These are phyloP conservation scores for Cryphonectria naterciae DNA, from an alignment of 2,329 filamentous ascomycete genomes.

Conservation along the genomic window DNA sequence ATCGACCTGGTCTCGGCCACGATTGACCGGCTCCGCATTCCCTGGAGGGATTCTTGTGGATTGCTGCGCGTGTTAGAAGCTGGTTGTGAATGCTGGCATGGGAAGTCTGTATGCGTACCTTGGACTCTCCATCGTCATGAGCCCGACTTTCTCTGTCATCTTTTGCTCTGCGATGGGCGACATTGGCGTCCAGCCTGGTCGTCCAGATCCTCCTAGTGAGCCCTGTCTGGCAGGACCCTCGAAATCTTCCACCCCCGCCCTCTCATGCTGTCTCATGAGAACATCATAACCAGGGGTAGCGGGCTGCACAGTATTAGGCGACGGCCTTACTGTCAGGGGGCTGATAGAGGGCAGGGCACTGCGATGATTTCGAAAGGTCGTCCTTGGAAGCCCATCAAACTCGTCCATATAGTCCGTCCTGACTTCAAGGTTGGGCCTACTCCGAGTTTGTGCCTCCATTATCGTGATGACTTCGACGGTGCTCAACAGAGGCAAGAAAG, in stretches of 20 bases:
- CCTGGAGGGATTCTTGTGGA: slow-evolving; percentile 27
- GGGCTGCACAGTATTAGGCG: slow-evolving; percentile 42
- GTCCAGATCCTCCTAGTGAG: slow-evolving; percentile 19
- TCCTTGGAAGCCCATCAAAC: slow-evolving; percentile 32
- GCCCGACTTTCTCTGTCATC: slow-evolving; percentile 33
- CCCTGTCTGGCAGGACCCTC: slow-evolving; percentile 33
- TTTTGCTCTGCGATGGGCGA: slow-evolving; percentile 39
- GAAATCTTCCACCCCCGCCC: slow-evolving; percentile 41
- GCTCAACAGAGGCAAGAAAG: background rate
- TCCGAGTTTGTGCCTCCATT: slow-evolving; percentile 39
- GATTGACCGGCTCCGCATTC: slow-evolving; percentile 31
- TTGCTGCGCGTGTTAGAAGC: slow-evolving; percentile 27
- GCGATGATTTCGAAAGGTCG: slow-evolving; percentile 33
- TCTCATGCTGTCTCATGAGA: slow-evolving; percentile 42
- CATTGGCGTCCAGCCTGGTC: slow-evolving; percentile 32
- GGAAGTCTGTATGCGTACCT: slow-evolving; percentile 15
- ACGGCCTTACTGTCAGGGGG: slow-evolving; percentile 37
- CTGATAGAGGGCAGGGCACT: slow-evolving; percentile 37
- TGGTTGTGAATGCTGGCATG: slow-evolving; percentile 16
- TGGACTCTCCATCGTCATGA: slow-evolving; percentile 35
- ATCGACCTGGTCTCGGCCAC: slow-evolving; percentile 39
- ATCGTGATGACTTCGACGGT: slow-evolving; percentile 13
- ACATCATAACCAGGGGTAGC: slow-evolving; percentile 39
- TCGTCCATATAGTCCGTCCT: slow-evolving; percentile 35
- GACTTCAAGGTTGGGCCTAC: slow-evolving; percentile 42